Percentiles rank a stretch among this genome's conserved stretches.
Conservation (phyloP, 2,329 filamentous ascomycete genomes). For the Hortaea sp. region DNA sequence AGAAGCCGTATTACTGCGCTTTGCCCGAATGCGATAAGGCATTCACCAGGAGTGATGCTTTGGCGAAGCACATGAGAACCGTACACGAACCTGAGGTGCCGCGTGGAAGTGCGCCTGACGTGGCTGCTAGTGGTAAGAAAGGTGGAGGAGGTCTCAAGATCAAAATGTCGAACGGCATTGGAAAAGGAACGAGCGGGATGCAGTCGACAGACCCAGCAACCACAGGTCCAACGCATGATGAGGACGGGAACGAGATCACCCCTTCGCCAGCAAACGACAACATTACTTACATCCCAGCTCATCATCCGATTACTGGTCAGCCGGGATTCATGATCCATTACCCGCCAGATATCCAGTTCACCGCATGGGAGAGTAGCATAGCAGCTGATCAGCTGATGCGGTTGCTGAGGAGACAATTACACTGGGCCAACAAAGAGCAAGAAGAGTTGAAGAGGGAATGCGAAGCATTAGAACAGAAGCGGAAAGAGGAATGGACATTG, state of each 20-base stretch:
- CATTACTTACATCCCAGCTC: slow-evolving; percentile 47
- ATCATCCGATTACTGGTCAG: slow-evolving; percentile 49
- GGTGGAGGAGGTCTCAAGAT: slow-evolving; percentile 31
- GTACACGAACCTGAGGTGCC: slow-evolving; percentile 84
- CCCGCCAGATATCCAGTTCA: slow-evolving; percentile 50
- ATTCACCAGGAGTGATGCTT: slow-evolving; percentile 88
- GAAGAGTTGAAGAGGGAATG: slow-evolving; percentile 56
- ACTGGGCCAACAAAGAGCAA: slow-evolving; percentile 61
- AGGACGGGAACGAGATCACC: slow-evolving; percentile 22
- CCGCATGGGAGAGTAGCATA: slow-evolving; percentile 52
- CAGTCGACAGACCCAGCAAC: slow-evolving; percentile 10
- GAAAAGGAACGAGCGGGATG: slow-evolving; percentile 4
- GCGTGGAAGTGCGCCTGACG: slow-evolving; percentile 49
- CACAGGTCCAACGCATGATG: slow-evolving; percentile 17
- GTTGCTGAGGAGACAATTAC: slow-evolving; percentile 51
- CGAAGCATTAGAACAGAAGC: slow-evolving; percentile 54
- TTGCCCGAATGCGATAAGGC: slow-evolving; percentile 94
- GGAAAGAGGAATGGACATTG: slow-evolving; percentile 65
- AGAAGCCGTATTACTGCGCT: slow-evolving; percentile 97
- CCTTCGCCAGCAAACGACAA: slow-evolving; percentile 41
- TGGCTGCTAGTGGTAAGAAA: slow-evolving; percentile 38
- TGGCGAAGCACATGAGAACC: slow-evolving; percentile 97
- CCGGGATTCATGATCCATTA: slow-evolving; percentile 41
- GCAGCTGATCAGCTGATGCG: slow-evolving; percentile 59
- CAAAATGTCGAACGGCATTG: slow-evolving; percentile 29